Conservation (phyloP, 306 rosid species). For the Benincasa hispida region DNA sequence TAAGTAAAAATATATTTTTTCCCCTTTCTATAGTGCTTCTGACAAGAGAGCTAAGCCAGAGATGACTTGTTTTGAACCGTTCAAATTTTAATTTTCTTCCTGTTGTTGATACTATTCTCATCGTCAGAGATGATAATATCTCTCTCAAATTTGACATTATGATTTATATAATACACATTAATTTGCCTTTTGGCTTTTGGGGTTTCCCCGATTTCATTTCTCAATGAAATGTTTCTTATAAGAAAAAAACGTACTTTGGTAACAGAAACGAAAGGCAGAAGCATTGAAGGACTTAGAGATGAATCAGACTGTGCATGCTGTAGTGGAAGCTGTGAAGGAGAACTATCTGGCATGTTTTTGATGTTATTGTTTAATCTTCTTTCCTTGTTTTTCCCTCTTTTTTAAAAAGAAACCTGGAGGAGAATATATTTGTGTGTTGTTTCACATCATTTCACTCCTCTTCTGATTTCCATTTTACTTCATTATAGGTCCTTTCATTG, state of each 20-base stretch:
- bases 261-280: constrained; percentile 70
- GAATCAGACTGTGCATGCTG: constrained; percentile 61
- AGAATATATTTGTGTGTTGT: constrained; percentile 5
- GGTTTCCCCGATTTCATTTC: no score
- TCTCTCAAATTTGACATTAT: background rate
- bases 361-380: background rate
- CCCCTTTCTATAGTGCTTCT: background rate
- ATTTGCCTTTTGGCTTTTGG: no score
- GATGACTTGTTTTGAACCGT: background rate
- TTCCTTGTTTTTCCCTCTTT: background rate
- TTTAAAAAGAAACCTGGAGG: background rate
- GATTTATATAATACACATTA: background rate
- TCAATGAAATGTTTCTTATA: no score
- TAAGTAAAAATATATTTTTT: no score
- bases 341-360: constrained; percentile 67
- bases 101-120: no score
- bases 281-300: constrained; percentile 35
- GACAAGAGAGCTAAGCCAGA: background rate
- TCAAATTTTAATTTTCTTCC: background rate
- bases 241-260: background rate
- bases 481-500: constrained; percentile 59
- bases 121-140: no score
- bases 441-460: background rate
- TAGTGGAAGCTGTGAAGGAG: constrained; percentile 77
- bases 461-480: constrained; percentile 13